Conservation (phyloP, 805 yeast species). For the Starmerella asiatica region DNA sequence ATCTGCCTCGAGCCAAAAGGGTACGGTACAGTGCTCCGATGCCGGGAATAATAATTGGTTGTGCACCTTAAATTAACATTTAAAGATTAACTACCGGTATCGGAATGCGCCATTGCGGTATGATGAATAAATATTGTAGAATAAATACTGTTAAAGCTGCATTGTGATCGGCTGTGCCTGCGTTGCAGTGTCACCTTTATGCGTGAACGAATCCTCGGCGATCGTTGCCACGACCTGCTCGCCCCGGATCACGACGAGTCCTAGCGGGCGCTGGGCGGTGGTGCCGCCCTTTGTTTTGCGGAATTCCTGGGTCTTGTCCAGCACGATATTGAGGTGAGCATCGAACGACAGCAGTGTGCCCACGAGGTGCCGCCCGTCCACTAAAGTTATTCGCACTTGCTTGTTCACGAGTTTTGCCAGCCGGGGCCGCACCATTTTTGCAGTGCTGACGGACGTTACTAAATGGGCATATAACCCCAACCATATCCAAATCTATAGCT, state of each 20-base stretch:
- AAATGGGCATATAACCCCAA: too few species aligned
- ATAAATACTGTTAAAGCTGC: constrained; percentile 11
- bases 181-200: neutral
- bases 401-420: constrained; percentile 59
- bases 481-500: too few species aligned
- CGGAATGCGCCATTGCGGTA: too few species aligned
- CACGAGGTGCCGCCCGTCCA: constrained; percentile 63
- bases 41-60: too few species aligned
- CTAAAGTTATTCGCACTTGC: constrained; percentile 55
- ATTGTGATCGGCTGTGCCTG: constrained; percentile 9
- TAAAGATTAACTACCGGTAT: neutral
- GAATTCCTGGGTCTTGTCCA: constrained; percentile 73
- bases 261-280: constrained; percentile 58
- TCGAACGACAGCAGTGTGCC: constrained; percentile 85
- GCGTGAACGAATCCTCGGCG: constrained; percentile 45
- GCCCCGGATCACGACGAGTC: constrained; percentile 75
- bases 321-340: constrained; percentile 68
- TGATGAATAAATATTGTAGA: too few species aligned
- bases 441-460: too few species aligned
- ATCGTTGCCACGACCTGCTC: constrained; percentile 65
- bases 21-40: too few species aligned
- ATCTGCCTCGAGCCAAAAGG: too few species aligned
- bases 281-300: constrained; percentile 54
- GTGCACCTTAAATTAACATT: neutral
- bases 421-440: constrained; percentile 15